A percentile compares a stretch with the other conserved stretches of the same genome.
Conservation (phyloP, 2,329 filamentous ascomycete species). For the Aureobasidium namibiae region DNA sequence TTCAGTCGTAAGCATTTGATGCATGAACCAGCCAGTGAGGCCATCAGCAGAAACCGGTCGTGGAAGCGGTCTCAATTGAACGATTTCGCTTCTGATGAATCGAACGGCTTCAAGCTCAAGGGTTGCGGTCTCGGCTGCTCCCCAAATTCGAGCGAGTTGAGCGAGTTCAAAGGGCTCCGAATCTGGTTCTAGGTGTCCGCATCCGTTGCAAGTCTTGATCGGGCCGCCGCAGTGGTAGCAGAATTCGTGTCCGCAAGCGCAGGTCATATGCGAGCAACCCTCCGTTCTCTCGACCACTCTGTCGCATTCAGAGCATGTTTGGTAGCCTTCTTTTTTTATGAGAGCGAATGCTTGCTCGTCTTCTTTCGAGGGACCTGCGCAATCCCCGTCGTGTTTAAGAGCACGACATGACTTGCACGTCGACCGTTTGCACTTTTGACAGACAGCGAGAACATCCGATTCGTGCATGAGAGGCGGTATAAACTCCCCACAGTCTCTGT, state of each 20-base stretch:
- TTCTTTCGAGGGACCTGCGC: not conserved
- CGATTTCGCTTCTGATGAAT: not conserved
- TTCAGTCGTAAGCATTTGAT: not conserved
- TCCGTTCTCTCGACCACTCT: not conserved
- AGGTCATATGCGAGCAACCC: conserved; percentile 1
- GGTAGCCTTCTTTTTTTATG: not conserved
- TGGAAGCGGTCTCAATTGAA: not conserved
- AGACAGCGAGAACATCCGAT: not conserved
- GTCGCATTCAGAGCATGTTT: not conserved
- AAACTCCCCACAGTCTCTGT: not conserved
- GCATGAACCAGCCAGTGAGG: not conserved
- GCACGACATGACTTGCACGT: not conserved
- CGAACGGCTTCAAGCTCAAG: not conserved
- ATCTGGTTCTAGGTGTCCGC: not conserved
- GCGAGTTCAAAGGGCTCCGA: too few relatives aligned
- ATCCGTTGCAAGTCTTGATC: not conserved
- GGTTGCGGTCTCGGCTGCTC: not conserved
- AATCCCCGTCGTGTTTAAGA: not conserved
- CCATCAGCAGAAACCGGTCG: not conserved
- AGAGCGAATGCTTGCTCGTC: not conserved
- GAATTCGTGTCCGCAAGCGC: not conserved
- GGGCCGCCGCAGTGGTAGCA: not conserved
- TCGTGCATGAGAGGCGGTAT: not conserved
- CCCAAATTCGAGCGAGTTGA: too few relatives aligned
- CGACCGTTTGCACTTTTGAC: not conserved